Evolutionary conservation across 1,139 yeast genomes (phyloP).

Genomic region (Eremothecium coryli): DNA sequence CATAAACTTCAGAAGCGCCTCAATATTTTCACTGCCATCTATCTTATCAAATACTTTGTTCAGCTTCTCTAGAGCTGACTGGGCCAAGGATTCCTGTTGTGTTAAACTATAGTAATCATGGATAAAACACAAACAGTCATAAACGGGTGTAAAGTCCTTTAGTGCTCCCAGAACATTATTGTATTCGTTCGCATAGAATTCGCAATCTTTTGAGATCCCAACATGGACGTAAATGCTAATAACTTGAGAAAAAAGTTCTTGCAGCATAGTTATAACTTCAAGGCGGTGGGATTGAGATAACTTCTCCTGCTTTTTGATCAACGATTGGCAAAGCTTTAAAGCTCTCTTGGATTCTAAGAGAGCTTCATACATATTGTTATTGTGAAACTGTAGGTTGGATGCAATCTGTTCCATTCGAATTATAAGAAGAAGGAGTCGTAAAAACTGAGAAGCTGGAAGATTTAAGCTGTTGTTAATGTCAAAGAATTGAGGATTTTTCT

Average conservation of each 20-base stretch:
- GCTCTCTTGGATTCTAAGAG: constrained; percentile 29
- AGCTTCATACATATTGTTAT: constrained; percentile 21
- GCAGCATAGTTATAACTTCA: constrained; percentile 32
- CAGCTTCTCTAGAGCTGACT: constrained; percentile 14
- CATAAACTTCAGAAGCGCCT: constrained; percentile 17
- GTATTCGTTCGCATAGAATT: constrained; percentile 43
- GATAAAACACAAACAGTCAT: constrained; percentile 20
- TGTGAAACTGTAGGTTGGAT: constrained; percentile 17
- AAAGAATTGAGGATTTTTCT: constrained; percentile 15
- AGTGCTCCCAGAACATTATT: constrained; percentile 31
- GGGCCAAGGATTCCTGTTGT: constrained; percentile 14
- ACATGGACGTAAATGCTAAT: constrained; percentile 35
- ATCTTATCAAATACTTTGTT: constrained; percentile 21
- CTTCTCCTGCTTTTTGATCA: constrained; percentile 27
- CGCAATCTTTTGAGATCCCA: constrained; percentile 48
- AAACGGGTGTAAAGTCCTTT: constrained; percentile 28
- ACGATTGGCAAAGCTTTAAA: constrained; percentile 29
- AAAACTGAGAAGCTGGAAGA: constrained; percentile 17
- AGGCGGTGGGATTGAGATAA: constrained; percentile 32
- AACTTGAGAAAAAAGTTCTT: constrained; percentile 33
- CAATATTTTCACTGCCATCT: constrained; percentile 23
- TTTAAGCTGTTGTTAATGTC: constrained; percentile 20
- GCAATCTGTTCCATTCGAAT: constrained; percentile 17
- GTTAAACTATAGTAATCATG: constrained; percentile 19
- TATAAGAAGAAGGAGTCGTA: constrained; percentile 24